These are phyloP conservation scores for Russula griseocarnosa DNA, from an alignment of 768 basidiomycete genomes.

Conservation along the genomic window DNA sequence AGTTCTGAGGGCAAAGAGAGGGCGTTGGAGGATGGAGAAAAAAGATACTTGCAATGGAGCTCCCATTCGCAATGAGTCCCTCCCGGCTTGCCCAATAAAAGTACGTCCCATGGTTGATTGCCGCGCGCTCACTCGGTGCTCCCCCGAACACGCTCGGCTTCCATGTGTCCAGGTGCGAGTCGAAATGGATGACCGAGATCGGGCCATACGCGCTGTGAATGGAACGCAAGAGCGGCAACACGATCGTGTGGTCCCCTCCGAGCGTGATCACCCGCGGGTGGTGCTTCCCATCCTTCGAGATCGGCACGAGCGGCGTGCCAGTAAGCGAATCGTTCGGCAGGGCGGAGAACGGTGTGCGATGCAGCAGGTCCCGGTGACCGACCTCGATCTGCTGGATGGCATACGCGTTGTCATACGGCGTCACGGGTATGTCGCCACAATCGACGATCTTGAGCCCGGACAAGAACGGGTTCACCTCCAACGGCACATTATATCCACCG, in stretches of 20 bases:
- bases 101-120: conserved; percentile 85
- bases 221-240: conserved; percentile 60
- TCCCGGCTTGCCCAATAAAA: conserved; percentile 87
- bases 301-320: conserved; percentile 51
- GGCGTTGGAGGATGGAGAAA: conserved; percentile 30
- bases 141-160: conserved; percentile 72
- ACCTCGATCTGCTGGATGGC: conserved; percentile 73
- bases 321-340: conserved; percentile 60
- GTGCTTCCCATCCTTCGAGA: conserved; percentile 64
- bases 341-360: conserved; percentile 56
- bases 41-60: conserved; percentile 74
- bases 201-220: conserved; percentile 74
- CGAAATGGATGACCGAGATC: conserved; percentile 82
- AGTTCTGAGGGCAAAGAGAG: conserved; percentile 25
- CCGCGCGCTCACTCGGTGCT: conserved; percentile 64
- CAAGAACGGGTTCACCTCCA: conserved; percentile 67
- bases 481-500: conserved; percentile 75
- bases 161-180: conserved; percentile 81
- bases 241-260: conserved; percentile 88
- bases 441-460: conserved; percentile 67
- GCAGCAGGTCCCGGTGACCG: conserved; percentile 66
- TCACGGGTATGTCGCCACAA: conserved; percentile 75
- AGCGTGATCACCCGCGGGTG: conserved; percentile 81
- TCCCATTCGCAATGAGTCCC: conserved; percentile 72
- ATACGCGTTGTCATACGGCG: conserved; percentile 69